Conservation (phyloP, 179 eudicot genomes). For the Gypsophila paniculata region DNA sequence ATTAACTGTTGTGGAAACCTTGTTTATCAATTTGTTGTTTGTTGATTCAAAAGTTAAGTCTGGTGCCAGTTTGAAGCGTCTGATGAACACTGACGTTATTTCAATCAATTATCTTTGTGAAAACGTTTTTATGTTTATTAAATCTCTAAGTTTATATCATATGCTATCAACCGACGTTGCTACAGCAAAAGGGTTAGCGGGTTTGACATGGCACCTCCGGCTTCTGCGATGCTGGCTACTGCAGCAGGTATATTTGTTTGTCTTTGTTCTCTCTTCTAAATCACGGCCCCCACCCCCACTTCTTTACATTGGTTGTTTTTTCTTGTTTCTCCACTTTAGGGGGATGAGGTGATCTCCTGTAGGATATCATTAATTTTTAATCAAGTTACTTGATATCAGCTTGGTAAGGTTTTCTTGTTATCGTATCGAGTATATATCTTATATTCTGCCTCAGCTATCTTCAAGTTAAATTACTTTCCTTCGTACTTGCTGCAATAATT, state of each 20-base stretch:
- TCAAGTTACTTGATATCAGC: slow-evolving; percentile 2
- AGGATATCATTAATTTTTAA: not conserved
- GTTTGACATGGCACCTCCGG: slow-evolving; percentile 99
- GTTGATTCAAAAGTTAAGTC: not conserved
- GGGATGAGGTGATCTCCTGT: slow-evolving; percentile 13
- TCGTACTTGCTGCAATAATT: slow-evolving; percentile 27
- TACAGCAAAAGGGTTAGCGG: slow-evolving; percentile 98
- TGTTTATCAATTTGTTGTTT: not conserved
- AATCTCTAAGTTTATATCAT: not conserved
- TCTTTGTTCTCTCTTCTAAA: not conserved
- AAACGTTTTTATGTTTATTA: not conserved
- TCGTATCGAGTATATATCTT: slow-evolving; percentile 3
- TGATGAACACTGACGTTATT: not conserved
- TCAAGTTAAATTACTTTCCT: slow-evolving; percentile 18
- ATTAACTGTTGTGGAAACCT: not conserved
- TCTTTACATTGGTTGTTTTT: not conserved
- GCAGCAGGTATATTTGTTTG: slow-evolving; percentile 53
- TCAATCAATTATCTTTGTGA: not conserved
- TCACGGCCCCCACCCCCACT: not conserved
- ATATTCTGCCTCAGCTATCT: not conserved
- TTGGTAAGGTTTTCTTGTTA: slow-evolving; percentile 16
- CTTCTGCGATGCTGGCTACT: slow-evolving; percentile 67
- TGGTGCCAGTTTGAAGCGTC: not conserved
- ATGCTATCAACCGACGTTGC: not conserved
- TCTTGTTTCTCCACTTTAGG: slow-evolving; percentile 1